phyloP scores from a whole-genome alignment of 129 eudicot genomes.

The Helichrysum umbraculigerum region DNA sequence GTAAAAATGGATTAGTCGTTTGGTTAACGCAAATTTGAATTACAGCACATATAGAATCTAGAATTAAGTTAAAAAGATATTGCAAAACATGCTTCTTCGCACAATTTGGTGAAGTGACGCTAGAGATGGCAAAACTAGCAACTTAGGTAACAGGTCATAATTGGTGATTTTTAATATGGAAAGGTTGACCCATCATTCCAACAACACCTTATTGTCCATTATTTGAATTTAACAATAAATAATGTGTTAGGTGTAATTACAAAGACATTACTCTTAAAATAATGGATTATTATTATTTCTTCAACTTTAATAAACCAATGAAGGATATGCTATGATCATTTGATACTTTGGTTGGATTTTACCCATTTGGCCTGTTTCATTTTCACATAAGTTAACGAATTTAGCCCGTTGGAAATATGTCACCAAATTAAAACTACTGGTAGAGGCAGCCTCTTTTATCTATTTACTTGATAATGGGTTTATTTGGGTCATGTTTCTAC shows the following conservation, averaged over 20 bases:
- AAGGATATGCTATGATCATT: background rate
- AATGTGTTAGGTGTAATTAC: background rate
- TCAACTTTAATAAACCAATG: background rate
- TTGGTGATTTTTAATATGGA: background rate
- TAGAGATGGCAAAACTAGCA: background rate
- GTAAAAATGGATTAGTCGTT: background rate
- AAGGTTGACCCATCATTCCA: background rate
- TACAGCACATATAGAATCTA: background rate
- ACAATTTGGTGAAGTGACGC: background rate
- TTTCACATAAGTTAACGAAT: background rate
- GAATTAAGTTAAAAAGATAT: background rate
- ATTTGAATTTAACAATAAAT: background rate
- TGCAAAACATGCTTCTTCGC: background rate
- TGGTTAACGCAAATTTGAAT: background rate
- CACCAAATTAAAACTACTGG: no score
- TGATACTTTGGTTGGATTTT: background rate
- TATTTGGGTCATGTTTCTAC: background rate
- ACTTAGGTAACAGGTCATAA: background rate
- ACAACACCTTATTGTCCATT: background rate
- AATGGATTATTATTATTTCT: background rate
- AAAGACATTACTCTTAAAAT: background rate
- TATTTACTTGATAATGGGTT: background rate
- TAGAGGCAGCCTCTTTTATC: background rate
- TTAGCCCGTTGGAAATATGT: background rate
- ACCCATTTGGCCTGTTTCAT: background rate